A percentile compares a stretch with the other conserved stretches of the same genome.
These are phyloP conservation scores for Pythium rhizo-oryzae DNA, from an alignment of 352 stramenopile species.

Conservation along the genomic window DNA sequence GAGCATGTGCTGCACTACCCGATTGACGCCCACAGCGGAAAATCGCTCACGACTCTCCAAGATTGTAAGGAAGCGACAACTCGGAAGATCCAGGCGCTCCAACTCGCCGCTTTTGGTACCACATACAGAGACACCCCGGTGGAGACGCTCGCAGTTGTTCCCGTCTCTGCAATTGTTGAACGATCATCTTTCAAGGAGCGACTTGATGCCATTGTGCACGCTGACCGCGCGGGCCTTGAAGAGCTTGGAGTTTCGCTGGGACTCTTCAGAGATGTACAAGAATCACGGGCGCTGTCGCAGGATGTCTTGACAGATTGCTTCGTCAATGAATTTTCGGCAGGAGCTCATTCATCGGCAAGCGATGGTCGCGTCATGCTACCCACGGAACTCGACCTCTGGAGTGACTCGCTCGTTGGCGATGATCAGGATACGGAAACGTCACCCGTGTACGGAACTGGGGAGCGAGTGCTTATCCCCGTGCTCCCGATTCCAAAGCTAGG, in stretches of 20 bases:
- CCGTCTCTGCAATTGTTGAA: slow-evolving; percentile 53
- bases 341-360: neutral
- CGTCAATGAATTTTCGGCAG: slow-evolving; percentile 53
- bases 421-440: slow-evolving; percentile 4
- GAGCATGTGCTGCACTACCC: slow-evolving; percentile 72
- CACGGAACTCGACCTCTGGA: slow-evolving; percentile 91
- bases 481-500: slow-evolving; percentile 94
- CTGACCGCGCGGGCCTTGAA: slow-evolving; percentile 37
- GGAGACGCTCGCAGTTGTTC: slow-evolving; percentile 64
- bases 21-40: slow-evolving; percentile 85
- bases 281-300: slow-evolving; percentile 37
- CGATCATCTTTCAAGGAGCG: slow-evolving; percentile 45
- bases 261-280: slow-evolving; percentile 42
- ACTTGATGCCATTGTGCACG: slow-evolving; percentile 37
- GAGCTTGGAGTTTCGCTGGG: slow-evolving; percentile 50
- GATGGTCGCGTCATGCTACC: slow-evolving; percentile 39
- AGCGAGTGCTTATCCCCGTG: slow-evolving; percentile 45
- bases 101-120: slow-evolving; percentile 58
- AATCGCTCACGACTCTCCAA: slow-evolving; percentile 43
- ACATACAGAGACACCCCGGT: slow-evolving; percentile 44
- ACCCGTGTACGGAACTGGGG: slow-evolving; percentile 43
- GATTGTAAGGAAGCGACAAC: slow-evolving; percentile 57
- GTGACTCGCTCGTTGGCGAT: slow-evolving; percentile 42
- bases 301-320: slow-evolving; percentile 57
- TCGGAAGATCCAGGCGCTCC: slow-evolving; percentile 67